Percentiles rank a stretch among this genome's conserved stretches.
Evolutionary conservation across 129 eudicot genomes (phyloP).

Genomic region (Chrysanthemum lavandulifolium): DNA sequence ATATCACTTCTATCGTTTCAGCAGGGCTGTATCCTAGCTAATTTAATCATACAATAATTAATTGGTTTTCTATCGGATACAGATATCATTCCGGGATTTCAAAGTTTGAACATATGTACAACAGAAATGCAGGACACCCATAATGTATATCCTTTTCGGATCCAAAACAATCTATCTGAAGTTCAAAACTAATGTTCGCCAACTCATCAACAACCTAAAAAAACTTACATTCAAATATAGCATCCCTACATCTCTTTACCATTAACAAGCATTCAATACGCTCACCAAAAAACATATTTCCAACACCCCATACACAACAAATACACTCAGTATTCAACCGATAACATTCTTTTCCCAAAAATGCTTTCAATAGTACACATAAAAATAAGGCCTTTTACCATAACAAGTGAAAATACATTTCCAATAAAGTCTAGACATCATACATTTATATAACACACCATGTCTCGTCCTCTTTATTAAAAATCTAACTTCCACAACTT

Average conservation of each 20-base stretch:
- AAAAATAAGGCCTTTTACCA: conserved; percentile 15
- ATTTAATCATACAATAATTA: not conserved
- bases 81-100: not conserved
- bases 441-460: conserved; percentile 4
- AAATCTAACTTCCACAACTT: not conserved
- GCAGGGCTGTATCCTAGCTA: not conserved
- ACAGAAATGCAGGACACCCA: not conserved
- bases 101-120: not conserved
- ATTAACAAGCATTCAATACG: not conserved
- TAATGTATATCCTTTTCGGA: not conserved
- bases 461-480: conserved; percentile 12
- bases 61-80: not conserved
- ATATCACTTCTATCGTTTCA: conserved; percentile 14
- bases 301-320: conserved; percentile 11
- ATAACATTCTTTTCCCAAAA: conserved; percentile 21
- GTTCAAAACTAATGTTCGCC: not conserved
- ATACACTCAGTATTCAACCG: conserved; percentile 10
- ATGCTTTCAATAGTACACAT: conserved; percentile 7
- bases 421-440: conserved; percentile 22
- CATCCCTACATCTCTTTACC: not conserved
- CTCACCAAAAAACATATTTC: conserved; percentile 17
- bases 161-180: conserved; percentile 2
- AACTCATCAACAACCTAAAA: not conserved
- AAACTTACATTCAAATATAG: not conserved
- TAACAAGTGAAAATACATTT: conserved; percentile 16